Percentiles rank a stretch among this genome's conserved stretches.
These are phyloP conservation scores for Zygoascus sp. DNA, from an alignment of 1,139 yeast genomes.

Conservation along the genomic window DNA sequence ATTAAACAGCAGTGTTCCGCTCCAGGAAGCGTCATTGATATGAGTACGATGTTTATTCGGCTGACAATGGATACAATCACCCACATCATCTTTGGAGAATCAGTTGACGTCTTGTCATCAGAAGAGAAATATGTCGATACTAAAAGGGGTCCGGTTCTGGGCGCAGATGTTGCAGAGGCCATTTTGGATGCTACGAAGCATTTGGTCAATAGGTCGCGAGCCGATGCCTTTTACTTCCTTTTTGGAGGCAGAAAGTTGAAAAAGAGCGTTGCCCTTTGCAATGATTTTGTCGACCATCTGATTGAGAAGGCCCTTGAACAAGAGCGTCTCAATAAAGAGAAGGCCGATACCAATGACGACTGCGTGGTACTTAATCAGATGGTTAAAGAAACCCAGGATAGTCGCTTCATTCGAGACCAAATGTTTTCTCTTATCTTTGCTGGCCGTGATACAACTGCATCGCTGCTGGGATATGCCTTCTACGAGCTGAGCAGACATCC, in stretches of 20 bases:
- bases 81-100: constrained; percentile 56
- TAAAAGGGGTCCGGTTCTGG: constrained; percentile 22
- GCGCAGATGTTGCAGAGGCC: constrained; percentile 5
- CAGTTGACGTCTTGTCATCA: constrained; percentile 42
- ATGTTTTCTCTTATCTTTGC: constrained; percentile 50
- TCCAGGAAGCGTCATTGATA: constrained; percentile 35
- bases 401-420: constrained; percentile 48
- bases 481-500: constrained; percentile 47
- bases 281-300: constrained; percentile 34
- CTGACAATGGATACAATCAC: constrained; percentile 57
- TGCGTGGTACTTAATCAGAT: constrained; percentile 49
- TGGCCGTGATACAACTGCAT: constrained; percentile 58
- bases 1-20: constrained; percentile 14
- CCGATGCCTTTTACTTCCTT: constrained; percentile 15
- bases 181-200: constrained; percentile 15
- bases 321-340: constrained; percentile 14
- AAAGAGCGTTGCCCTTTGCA: constrained; percentile 24
- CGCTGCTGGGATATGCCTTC: constrained; percentile 46
- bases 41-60: constrained; percentile 47
- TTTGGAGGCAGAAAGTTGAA: constrained; percentile 32
- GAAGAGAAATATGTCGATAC: constrained; percentile 19
- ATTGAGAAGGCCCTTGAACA: constrained; percentile 30
- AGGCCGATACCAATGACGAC: constrained; percentile 11
- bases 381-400: constrained; percentile 48
- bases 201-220: constrained; percentile 13